Percentiles rank a stretch among this genome's conserved stretches.
These are phyloP conservation scores for Cucurbitaria berberidis DNA, from an alignment of 2,329 filamentous ascomycete genomes.

Conservation along the genomic window DNA sequence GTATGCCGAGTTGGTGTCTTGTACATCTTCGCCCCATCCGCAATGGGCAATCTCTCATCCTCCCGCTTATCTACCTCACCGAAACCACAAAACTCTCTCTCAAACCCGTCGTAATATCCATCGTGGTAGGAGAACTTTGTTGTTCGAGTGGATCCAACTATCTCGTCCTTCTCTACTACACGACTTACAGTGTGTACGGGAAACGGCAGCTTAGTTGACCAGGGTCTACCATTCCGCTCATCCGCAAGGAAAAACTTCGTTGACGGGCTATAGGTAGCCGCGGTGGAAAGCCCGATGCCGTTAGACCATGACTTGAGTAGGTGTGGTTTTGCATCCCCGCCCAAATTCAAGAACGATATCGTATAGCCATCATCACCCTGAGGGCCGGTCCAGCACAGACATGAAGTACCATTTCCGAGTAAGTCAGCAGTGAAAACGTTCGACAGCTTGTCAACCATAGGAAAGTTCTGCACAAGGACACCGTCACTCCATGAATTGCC, in stretches of 20 bases:
- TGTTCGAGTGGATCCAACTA: not conserved
- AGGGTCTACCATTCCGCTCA: conserved; percentile 20
- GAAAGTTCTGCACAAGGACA: not conserved
- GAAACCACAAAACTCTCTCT: conserved; percentile 43
- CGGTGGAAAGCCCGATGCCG: conserved; percentile 23
- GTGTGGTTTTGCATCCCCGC: not conserved
- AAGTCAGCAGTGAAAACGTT: conserved; percentile 23
- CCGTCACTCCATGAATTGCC: conserved; percentile 5
- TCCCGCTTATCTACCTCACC: conserved; percentile 31
- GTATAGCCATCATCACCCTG: not conserved
- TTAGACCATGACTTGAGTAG: conserved; percentile 23
- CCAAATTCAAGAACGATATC: not conserved
- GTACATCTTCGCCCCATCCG: too few species aligned
- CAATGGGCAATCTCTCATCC: too few species aligned
- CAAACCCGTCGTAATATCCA: conserved; percentile 35
- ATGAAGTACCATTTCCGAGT: conserved; percentile 1
- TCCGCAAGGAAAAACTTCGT: conserved; percentile 32
- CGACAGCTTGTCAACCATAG: not conserved
- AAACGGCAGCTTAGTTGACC: conserved; percentile 35
- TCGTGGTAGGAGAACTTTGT: conserved; percentile 10
- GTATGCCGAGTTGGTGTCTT: too few species aligned
- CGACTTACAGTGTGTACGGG: too few species aligned
- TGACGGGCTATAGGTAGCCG: conserved; percentile 24
- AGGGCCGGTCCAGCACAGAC: not conserved
- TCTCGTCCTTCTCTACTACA: conserved; percentile 17